Evolutionary conservation across 352 stramenopile species (phyloP), one percentile per base, ranked within the genome.

Genomic region (Phytophthora capsici): DNA sequence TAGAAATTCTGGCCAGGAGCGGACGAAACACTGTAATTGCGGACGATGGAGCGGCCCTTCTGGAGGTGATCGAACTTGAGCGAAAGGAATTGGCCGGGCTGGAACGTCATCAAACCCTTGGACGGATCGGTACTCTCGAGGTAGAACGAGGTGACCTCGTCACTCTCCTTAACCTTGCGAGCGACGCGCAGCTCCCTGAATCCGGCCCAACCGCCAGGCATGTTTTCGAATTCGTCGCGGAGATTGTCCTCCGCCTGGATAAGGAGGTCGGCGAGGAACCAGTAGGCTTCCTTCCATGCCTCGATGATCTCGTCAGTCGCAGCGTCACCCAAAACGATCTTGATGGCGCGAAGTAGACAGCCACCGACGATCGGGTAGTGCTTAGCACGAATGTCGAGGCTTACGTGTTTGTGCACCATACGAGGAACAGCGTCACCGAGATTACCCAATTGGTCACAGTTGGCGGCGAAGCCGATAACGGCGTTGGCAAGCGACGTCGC

Each of bases 321-420:
- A 5, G 78, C 80, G 17, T 87, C 71, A 19, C 63, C 61, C 0
- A 91, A 67, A 1, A 90, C 77, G 2, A 67, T 53, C 56, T 83
- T 88, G 50, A 91, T 91, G 38, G 80, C 77, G 10, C 52, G 59
- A 8, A 91, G 65, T 19, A 91, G 48, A 50, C 79, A 84, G 10
- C 73, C 68, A 23, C 81, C 78, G 32, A 91, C 80, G 61, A 91
- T 79, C 7, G 65, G 75, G 58, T 91, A 91, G 73, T 91, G 83
- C 43, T 89, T 80, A n/a, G 80, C 72, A 23, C 78, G 63, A 50
- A 91, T 83, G 52, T 87, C 55, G 3, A 91, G 69, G 30, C 77
- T 78, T 44, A 84, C 75, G 68, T 90, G 83, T 55, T 88, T 86
- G 49, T 86, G 66, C 12, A 81, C 77, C 53, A 91, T 91, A 41